These are phyloP conservation scores for Prunus armeniaca DNA, from an alignment of 306 rosid species.

Conservation along the genomic window DNA sequence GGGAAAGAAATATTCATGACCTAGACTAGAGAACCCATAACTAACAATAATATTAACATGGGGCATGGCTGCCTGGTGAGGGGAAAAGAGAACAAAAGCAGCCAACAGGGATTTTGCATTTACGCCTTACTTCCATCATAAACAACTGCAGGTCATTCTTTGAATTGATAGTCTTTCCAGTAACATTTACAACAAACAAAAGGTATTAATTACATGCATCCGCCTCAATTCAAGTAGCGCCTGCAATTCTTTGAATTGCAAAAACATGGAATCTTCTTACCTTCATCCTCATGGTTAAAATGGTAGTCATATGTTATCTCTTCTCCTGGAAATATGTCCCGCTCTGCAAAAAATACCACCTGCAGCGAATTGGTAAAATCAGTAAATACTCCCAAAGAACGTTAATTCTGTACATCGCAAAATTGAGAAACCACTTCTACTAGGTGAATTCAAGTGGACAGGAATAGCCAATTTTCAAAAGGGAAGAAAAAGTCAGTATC, in stretches of 20 bases:
- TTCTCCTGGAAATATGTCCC: conserved; percentile 72
- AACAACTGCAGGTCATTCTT: not conserved
- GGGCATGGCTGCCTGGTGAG: too few species aligned
- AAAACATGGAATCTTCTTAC: conserved; percentile 68
- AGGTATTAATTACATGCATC: not conserved
- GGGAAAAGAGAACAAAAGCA: too few species aligned
- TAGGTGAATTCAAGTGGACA: too few species aligned
- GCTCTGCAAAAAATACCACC: conserved; percentile 68
- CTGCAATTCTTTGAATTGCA: conserved; percentile 66
- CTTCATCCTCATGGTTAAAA: conserved; percentile 71
- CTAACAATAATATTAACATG: too few species aligned
- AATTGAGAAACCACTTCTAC: too few species aligned
- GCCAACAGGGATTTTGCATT: too few species aligned
- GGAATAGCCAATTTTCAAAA: not conserved
- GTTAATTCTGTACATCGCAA: not conserved
- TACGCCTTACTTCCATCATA: too few species aligned
- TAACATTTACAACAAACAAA: conserved; percentile 17
- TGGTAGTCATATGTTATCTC: conserved; percentile 74
- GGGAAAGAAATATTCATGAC: too few species aligned
- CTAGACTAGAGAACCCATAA: too few species aligned
- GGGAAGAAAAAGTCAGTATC: not conserved
- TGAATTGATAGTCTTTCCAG: not conserved
- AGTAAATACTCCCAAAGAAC: not conserved
- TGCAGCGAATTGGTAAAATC: conserved; percentile 29
- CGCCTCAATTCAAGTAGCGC: conserved; percentile 54